Conservation (phyloP, 139 green algal species). For the Chlorella sp. region DNA sequence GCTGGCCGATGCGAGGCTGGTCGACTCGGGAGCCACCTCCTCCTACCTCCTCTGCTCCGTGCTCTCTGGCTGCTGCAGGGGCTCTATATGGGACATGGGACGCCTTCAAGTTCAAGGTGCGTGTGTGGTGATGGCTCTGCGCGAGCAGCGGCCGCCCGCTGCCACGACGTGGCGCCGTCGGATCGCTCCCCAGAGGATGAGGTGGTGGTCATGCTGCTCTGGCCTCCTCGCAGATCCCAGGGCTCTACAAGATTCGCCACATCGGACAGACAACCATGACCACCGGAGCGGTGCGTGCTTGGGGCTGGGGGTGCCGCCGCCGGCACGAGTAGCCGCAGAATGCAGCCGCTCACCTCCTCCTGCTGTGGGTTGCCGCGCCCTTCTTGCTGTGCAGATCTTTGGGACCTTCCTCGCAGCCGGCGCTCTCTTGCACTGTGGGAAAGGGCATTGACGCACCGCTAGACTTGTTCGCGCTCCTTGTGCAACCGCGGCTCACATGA, state of each 20-base stretch:
- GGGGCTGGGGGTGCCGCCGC: background rate
- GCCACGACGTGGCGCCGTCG: too few species aligned
- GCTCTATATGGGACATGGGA: conserved; percentile 30
- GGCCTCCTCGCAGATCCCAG: conserved; percentile 25
- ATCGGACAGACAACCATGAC: conserved; percentile 31
- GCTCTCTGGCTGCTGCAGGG: conserved; percentile 3
- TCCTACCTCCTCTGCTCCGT: background rate
- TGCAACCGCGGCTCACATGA: too few species aligned
- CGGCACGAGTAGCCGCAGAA: background rate
- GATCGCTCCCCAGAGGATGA: background rate
- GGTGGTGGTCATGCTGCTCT: background rate
- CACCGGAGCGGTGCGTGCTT: conserved; percentile 25
- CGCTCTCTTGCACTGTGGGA: conserved; percentile 28
- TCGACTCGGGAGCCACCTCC: too few species aligned
- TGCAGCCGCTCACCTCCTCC: too few species aligned
- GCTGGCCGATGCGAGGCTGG: too few species aligned
- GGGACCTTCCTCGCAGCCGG: conserved; percentile 31
- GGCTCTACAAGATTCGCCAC: conserved; percentile 31
- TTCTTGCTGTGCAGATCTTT: conserved; percentile 21
- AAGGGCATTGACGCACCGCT: conserved; percentile 10
- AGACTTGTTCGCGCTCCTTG: too few species aligned
- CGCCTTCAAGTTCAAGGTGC: conserved; percentile 28
- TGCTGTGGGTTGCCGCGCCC: background rate
- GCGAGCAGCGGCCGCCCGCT: background rate
- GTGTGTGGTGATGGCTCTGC: background rate